A percentile compares a stretch with the other conserved stretches of the same genome.
These are phyloP conservation scores for Termitomyces sp. DNA, from an alignment of 768 basidiomycete genomes.

Conservation along the genomic window DNA sequence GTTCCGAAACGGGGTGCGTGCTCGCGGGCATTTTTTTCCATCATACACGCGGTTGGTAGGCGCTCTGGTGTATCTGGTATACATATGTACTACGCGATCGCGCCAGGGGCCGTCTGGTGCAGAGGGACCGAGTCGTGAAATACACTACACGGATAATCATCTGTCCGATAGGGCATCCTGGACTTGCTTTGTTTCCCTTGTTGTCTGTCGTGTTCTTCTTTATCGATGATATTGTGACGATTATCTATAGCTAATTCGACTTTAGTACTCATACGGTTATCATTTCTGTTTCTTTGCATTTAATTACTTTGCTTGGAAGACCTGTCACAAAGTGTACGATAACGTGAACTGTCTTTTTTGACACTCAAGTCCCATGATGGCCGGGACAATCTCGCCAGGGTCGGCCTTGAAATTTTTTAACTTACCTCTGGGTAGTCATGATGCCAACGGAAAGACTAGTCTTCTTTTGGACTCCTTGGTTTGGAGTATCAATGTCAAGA, in stretches of 20 bases:
- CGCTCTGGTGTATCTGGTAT: neutral
- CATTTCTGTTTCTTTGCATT: neutral
- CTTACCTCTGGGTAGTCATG: too few species aligned
- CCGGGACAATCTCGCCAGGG: neutral
- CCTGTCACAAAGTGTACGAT: too few species aligned
- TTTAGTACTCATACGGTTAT: neutral
- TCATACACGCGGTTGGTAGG: neutral
- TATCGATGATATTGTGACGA: neutral
- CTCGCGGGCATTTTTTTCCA: neutral
- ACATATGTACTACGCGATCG: neutral
- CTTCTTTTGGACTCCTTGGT: too few species aligned
- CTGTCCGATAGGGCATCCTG: slow-evolving; percentile 1
- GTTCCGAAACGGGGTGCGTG: neutral
- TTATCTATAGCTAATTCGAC: neutral
- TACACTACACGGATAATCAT: neutral
- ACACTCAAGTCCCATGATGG: neutral
- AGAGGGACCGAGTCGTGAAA: neutral
- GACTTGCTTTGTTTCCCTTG: neutral
- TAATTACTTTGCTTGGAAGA: too few species aligned
- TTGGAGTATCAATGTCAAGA: too few species aligned
- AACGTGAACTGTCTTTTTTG: neutral
- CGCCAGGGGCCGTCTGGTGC: neutral
- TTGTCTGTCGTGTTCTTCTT: neutral
- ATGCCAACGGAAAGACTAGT: too few species aligned
- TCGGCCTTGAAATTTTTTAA: too few species aligned